Base-by-base conservation (phyloP, 75 land plant species). In the Azolla pinnata region DNA sequence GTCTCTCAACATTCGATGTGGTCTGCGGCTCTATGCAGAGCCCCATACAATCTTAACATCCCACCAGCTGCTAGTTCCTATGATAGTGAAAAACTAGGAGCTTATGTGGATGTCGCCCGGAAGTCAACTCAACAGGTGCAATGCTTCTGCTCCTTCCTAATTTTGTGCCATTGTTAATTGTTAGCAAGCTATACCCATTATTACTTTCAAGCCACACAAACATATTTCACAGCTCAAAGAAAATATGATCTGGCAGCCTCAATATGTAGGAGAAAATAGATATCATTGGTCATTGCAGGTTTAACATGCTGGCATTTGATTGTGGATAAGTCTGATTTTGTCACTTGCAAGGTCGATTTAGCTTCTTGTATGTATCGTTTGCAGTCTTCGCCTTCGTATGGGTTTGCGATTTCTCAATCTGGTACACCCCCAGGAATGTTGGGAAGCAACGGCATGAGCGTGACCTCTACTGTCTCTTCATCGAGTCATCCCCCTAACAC, bases 11-110 rank as follows among this genome's bases (percentile, higher is more conserved):
- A 65, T 32, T 67, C 70, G 12, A 66, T 52, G 21, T 57, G 67
- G 44, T n/a, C 63, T 20, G 59, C 70, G 10, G 30, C 57, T 12
- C 17, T 46, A 2, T 46, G 49, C 21, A 60, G 70, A 51, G 61
- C 63, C 34, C 61, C 69, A 9, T 72, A 72, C 70, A 72, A 72
- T 26, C 25, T 60, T 46, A 72, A 72, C 47, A 49, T 65, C 51
- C 59, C 72, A 7, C 58, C 61, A 8, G 56, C 69, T 31, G 56
- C 69, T 31, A 32, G 56, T 30, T 18, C 21, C 2, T 23, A 18
- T 46, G 49, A 66, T 18, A 65, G 24, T 58, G 74, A 60, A 29
- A 60, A 53, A n/a, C 55, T 38, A 29, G 49, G 49, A 46, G 23
- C n/a, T 46, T 46, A 46, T 46, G 3, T 46, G 21, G 49, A 46